A percentile compares a stretch with the other conserved stretches of the same genome.
Evolutionary conservation across 73 alveolate genomes (phyloP).

Genomic region (Paramecium caudatum): DNA sequence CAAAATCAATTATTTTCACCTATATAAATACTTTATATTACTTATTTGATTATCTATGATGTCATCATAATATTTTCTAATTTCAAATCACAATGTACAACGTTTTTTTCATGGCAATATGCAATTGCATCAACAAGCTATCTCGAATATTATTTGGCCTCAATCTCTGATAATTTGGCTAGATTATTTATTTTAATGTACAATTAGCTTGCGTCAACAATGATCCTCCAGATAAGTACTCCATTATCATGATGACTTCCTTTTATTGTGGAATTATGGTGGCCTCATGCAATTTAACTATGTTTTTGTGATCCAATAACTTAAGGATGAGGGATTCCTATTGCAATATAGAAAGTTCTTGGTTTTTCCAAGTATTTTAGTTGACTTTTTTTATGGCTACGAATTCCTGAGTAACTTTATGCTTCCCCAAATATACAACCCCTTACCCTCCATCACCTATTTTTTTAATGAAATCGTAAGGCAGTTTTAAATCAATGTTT

Average conservation of each 20-base stretch:
- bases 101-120: constrained; percentile 82
- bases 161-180: constrained; percentile 83
- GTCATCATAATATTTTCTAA: constrained; percentile 88
- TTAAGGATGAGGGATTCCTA: constrained; percentile 81
- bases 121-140: constrained; percentile 83
- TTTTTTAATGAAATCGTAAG: constrained; percentile 46
- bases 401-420: constrained; percentile 82
- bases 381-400: constrained; percentile 81
- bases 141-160: constrained; percentile 76
- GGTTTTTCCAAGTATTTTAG: background rate
- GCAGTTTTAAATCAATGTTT: constrained; percentile 53
- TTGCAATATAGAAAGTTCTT: background rate
- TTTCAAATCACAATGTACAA: constrained; percentile 89
- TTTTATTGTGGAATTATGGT: constrained; percentile 67
- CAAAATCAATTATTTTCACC: constrained; percentile 97
- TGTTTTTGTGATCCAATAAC: constrained; percentile 82
- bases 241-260: constrained; percentile 88
- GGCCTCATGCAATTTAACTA: constrained; percentile 81
- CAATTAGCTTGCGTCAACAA: constrained; percentile 79
- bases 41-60: background rate
- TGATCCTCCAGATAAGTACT: constrained; percentile 91
- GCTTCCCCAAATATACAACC: constrained; percentile 76
- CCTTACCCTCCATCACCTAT: constrained; percentile 79
- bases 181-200: constrained; percentile 79
- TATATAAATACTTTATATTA: constrained; percentile 42